A percentile compares a stretch with the other conserved stretches of the same genome.
These are phyloP conservation scores for Geotrichum restrictum DNA, from an alignment of 1,139 yeast species.

Conservation along the genomic window DNA sequence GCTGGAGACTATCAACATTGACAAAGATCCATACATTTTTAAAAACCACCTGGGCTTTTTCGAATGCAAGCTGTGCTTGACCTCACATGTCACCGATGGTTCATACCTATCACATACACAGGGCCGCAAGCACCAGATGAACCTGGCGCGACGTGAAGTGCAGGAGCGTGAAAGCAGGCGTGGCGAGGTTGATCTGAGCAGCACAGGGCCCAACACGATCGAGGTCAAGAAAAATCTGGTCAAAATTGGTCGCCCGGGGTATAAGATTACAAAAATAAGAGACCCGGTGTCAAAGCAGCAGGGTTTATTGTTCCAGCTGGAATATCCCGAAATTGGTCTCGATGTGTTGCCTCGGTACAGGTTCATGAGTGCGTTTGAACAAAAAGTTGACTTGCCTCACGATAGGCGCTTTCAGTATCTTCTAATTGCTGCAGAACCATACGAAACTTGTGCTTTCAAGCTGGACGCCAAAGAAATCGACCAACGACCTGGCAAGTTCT, in stretches of 20 bases:
- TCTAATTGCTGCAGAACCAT: slow-evolving; percentile 79
- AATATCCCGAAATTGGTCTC: slow-evolving; percentile 49
- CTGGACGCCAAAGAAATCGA: slow-evolving; percentile 60
- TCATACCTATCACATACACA: slow-evolving; percentile 76
- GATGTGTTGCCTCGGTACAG: slow-evolving; percentile 59
- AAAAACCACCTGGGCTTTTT: slow-evolving; percentile 68
- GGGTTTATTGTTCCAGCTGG: slow-evolving; percentile 60
- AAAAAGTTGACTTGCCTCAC: slow-evolving; percentile 45
- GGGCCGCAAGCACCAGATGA: slow-evolving; percentile 71
- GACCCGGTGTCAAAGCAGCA: slow-evolving; percentile 53
- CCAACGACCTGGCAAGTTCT: slow-evolving; percentile 47
- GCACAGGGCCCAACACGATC: slow-evolving; percentile 24
- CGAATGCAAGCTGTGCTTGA: slow-evolving; percentile 73
- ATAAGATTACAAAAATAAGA: slow-evolving; percentile 61
- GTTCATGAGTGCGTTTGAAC: slow-evolving; percentile 72
- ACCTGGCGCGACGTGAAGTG: slow-evolving; percentile 55
- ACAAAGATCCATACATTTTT: slow-evolving; percentile 70
- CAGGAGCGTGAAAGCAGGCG: slow-evolving; percentile 28
- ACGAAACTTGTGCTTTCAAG: slow-evolving; percentile 68
- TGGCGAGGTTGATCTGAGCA: slow-evolving; percentile 12
- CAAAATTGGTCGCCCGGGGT: slow-evolving; percentile 71
- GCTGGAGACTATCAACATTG: slow-evolving; percentile 59
- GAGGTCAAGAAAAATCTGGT: slow-evolving; percentile 49
- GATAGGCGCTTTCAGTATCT: slow-evolving; percentile 57
- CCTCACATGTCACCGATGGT: slow-evolving; percentile 71